Base-by-base conservation (phyloP, 2,329 filamentous ascomycete species). In the Ascomycota sp. region DNA sequence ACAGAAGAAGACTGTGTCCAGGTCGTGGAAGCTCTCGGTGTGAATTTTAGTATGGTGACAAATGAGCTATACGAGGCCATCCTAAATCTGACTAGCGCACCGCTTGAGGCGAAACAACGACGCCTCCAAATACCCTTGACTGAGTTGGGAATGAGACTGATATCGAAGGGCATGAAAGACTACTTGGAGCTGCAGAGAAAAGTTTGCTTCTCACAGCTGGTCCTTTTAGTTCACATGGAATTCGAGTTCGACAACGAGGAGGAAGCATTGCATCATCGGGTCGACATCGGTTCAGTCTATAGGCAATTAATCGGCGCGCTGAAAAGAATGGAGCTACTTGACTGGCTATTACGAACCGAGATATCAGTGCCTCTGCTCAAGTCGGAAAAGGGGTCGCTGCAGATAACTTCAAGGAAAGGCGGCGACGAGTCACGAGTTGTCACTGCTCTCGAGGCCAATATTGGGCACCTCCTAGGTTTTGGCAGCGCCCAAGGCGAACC, bases 161-260 rank as follows among this genome's bases (percentile, higher is more conserved):
- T 83, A 10, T 67, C 92, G 8, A 74, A 73, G 36, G 75, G 81
- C 6, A 71, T 79, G 0, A 77, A 86, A 43, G 83, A 95, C 45
- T 75, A 69, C 9, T 65, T 89, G 6, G 64, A 76, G 30, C 53
- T 80, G 21, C 75, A 78, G 35, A 74, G 73, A 53, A 69, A 69
- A 35, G 60, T 89, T 7, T 70, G 91, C 30, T 71, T 91, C 36
- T 82, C 86, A 43, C 68, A 95, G 33, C 57, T 95, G 3, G 64
- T 89, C 3, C 63, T 98, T 6, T 61, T 92, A 11, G 65, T 89
- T 8, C 83, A 94, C 48, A 76, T 95, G 63, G 77, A 89, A 47
- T 75, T 74, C 24, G 81, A 89, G 44, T 67, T 80, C 31, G 77
- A 85, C 33, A 68, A 73, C 38, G 71, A 75, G 25, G 72, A 81